Evolutionary conservation across 2,329 filamentous ascomycete species (phyloP), one percentile per base, ranked within the genome.

Genomic region (Raffaelea albimanens): DNA sequence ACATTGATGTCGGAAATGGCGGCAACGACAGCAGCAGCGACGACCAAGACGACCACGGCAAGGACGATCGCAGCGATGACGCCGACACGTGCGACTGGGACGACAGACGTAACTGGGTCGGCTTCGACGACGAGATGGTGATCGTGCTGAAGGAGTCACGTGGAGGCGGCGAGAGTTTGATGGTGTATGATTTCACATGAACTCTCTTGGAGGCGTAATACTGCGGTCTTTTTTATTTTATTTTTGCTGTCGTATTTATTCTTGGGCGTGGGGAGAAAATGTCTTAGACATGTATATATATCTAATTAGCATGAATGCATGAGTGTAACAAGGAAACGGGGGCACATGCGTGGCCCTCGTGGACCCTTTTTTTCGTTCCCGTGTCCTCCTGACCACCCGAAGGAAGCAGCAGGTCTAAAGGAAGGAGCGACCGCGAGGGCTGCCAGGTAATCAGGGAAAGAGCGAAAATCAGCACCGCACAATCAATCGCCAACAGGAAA

Each of bases 41-140:
- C n/a, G 14, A n/a, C n/a, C 38, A 14, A 46, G 43, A 2, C n/a
- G n/a, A n/a, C n/a, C n/a, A n/a, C n/a, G 38, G 50, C 22, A 48
- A 21, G 5, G 43, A 50, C n/a, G 47, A 56, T 25, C 57, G 61
- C 36, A 20, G 23, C 21, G 3, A 33, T 21, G n/a, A 16, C 34
- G 34, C 13, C 5, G 49, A 39, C 29, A 10, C 25, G 10, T 43
- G 40, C n/a, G 58, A 60, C 21, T 67, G 67, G 61, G 68, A 75
- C 33, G 71, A 72, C 49, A 63, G 66, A 43, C 67, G 71, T 50
- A 76, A 76, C 45, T 91, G 85, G 78, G 80, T 95, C 9, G 87
- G 87, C 0, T 95, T 95, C 58, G 88, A 95, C 58, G 87, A 95
- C 40, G 87, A 95, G 63, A 88, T 88, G 67, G 85, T 95, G n/a